phyloP scores from a whole-genome alignment of 208 protist species.

The Wallacemonas rigidus region DNA sequence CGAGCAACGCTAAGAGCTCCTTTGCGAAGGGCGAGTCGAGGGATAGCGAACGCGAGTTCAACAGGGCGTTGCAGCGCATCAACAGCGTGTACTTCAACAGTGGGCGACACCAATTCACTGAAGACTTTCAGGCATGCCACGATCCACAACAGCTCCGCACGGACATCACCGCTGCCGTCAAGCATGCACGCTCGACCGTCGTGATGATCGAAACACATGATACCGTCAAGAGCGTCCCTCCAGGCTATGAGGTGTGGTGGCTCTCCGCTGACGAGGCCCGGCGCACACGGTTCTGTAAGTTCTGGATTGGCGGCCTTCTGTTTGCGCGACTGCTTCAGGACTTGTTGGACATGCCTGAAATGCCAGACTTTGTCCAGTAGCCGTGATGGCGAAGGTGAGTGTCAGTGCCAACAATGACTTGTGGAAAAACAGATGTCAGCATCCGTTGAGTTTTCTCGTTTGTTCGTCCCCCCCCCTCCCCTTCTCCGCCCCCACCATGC shows the following conservation, averaged over 20 bases:
- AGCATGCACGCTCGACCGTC: constrained; percentile 28
- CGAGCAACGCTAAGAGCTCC: constrained; percentile 12
- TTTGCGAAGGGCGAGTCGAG: constrained; percentile 33
- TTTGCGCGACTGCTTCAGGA: constrained; percentile 62
- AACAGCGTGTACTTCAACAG: constrained; percentile 34
- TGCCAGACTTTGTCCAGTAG: constrained; percentile 73
- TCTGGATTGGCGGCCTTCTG: constrained; percentile 54
- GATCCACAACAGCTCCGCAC: constrained; percentile 18
- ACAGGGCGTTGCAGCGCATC: constrained; percentile 24
- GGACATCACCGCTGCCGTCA: constrained; percentile 27
- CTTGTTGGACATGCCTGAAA: constrained; percentile 82
- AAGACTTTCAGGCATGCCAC: background rate
- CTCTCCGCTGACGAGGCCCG: constrained; percentile 56
- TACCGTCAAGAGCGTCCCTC: constrained; percentile 30
- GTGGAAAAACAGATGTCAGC: too few species aligned
- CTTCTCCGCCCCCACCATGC: too few species aligned
- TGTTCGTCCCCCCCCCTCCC: too few species aligned
- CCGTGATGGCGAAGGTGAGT: too few species aligned
- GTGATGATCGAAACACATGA: constrained; percentile 37
- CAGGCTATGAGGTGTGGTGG: constrained; percentile 78
- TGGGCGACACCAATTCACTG: constrained; percentile 19
- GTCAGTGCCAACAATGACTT: too few species aligned
- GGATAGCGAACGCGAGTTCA: constrained; percentile 29
- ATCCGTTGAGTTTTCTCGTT: too few species aligned
- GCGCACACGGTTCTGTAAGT: constrained; percentile 56